Conservation (phyloP, 768 basidiomycete species). For the Boletellus ananiceps region DNA sequence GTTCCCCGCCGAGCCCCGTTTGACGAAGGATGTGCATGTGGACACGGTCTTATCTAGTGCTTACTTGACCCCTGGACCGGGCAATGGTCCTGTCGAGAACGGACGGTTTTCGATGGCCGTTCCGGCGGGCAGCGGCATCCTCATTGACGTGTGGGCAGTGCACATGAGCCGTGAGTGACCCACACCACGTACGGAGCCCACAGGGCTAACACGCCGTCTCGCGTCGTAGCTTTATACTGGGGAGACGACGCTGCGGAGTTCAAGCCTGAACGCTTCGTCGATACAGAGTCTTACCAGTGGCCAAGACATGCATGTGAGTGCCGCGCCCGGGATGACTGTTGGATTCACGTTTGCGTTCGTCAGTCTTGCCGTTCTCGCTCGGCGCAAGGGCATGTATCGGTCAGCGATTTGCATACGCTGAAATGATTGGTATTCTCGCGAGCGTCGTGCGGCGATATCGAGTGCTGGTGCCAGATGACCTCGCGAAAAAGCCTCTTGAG, state of each 20-base stretch:
- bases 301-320: constrained; percentile 46
- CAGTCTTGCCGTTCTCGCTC: constrained; percentile 42
- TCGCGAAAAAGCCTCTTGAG: constrained; percentile 25
- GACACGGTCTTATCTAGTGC: constrained; percentile 36
- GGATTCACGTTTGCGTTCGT: neutral
- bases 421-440: constrained; percentile 41
- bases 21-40: constrained; percentile 31
- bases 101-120: constrained; percentile 34
- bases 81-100: constrained; percentile 16
- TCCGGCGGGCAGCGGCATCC: constrained; percentile 35
- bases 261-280: constrained; percentile 48
- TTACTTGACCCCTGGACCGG: constrained; percentile 30
- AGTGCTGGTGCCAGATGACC: constrained; percentile 36
- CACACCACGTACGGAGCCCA: neutral
- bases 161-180: constrained; percentile 42
- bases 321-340: neutral
- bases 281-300: constrained; percentile 46
- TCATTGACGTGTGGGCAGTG: constrained; percentile 40
- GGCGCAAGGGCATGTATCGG: constrained; percentile 48
- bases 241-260: constrained; percentile 42
- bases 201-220: neutral
- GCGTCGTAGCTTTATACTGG: constrained; percentile 43
- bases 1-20: constrained; percentile 35
- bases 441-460: constrained; percentile 40
- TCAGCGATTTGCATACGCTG: constrained; percentile 43